Evolutionary conservation across 2,329 filamentous ascomycete genomes (phyloP), one percentile per base, ranked within the genome.

Genomic region (Myriangium duriaei): DNA sequence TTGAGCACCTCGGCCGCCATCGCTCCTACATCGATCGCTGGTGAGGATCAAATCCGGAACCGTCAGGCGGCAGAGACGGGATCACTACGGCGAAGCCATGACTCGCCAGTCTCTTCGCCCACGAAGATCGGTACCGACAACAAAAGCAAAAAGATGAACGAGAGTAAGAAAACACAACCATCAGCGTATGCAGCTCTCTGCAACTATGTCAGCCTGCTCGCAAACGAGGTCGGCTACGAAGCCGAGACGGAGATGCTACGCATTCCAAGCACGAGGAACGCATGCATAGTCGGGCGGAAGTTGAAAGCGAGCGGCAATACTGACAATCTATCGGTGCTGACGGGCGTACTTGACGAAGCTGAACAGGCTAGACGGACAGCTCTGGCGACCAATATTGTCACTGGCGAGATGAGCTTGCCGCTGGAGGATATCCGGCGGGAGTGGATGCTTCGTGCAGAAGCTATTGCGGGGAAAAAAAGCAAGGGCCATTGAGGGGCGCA

Each of bases 251-350:
- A 94, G 51, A 77, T 91, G 66, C 59, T 98, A 50, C 70, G 88
- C 32, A 96, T 98, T 45, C 91, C 91, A 1, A 92, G 83, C 56
- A 95, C 88, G 28, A 69, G 91, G 44, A 96, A 96, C 57, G 76
- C 79, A 12, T 84, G 79, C 1, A 64, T 98, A 18, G 55, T 96
- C 29, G 87, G 87, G 3, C 70, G 83, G 19, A 59, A 53, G 28
- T 26, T 5, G 29, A 34, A 39, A 26, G 15, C 12, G 4, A 11
- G 10, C 11, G 21, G 21, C 7, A n/a, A 26, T 7, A 7, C 21
- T 26, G n/a, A 7, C 7, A n/a, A 26, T 7, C 7, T n/a, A n/a
- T n/a, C 21, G n/a, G 21, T 26, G 21, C 19, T 9, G 14, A 7
- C 4, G 9, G 11, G 9, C n/a, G 24, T 21, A 17, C 12, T 15